Evolutionary conservation across 257 asterid species (phyloP), one percentile per base, ranked within the genome.

Genomic region (Agastache rugosa): DNA sequence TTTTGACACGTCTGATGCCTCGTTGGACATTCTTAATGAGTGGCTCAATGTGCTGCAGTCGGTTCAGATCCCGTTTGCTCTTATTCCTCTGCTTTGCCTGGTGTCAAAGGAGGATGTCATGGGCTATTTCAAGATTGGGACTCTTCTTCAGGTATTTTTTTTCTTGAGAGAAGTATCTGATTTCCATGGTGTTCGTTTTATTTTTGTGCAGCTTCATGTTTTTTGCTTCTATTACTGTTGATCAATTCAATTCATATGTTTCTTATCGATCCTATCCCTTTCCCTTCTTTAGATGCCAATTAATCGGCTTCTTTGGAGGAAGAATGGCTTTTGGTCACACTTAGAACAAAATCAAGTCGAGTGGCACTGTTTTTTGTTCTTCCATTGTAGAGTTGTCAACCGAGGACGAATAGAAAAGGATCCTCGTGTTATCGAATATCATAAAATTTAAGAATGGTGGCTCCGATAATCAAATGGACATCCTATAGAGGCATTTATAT

Each of bases 31-130:
- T 78, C 74, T 91, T 1, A 91, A 91, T 34, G 93, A 91, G 64
- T 91, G 97, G 97, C 97, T 91, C 47, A 91, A 91, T 67, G 90
- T 91, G 67, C 86, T 91, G 39, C 97, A 91, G 86, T 89, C 92
- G 0, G 78, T 91, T 76, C 97, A 91, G 83, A 91, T 91, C 69
- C 97, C 96, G 0, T 91, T 91, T 76, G 97, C 96, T 47, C 85
- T 91, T 29, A 89, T 91, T 74, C 97, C 96, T 17, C 93, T 91
- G 54, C 95, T 91, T 59, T 88, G 80, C 56, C 61, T 91, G 81
- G 96, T 91, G 48, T 85, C 97, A 4, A 91, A 86, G 84, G 93
- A 89, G 85, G 93, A 87, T 75, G 79, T 91, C 69, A 91, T 91
- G 97, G 96, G 96, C n/a, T 80, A 70, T 74, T 87, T 91, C 90